Evolutionary conservation across 2,329 filamentous ascomycete genomes (phyloP), one percentile per base, ranked within the genome.

Genomic region (Tympanopsis confertula): DNA sequence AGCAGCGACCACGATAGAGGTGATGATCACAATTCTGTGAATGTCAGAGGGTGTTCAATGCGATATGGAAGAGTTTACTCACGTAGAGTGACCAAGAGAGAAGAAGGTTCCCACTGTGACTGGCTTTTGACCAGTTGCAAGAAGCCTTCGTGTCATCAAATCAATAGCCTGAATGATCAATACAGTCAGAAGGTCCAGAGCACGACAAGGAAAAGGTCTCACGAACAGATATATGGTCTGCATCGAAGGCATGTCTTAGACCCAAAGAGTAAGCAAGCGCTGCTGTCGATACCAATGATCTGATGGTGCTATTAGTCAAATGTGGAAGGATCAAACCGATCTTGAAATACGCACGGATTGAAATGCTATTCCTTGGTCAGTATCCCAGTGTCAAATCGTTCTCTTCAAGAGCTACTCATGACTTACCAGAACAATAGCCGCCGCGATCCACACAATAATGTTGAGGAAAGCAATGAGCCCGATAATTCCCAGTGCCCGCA

Each of bases 101-200:
- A 98, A 96, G 56, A 86, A 96, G 1, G 86, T 94, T 32, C 89
- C 91, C 1, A 96, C 89, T 0, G 88, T 89, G 10, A 93, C 87
- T 2, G 89, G 88, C 2, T 76, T 75, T 52, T 91, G 86, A 14
- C 86, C 87, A 0, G 84, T 74, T 1, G 88, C 88, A 26, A 96
- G 77, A 18, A 96, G 74, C 5, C 89, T 78, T 3, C 91, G 74
- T 1, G 91, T 96, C 80, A 93, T 94, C 26, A 96, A 72, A 59
- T 96, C 89, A 50, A 96, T 98, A 44, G 88, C 89, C 49, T 61
- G 61, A 50, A 71, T 74, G 56, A n/a, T n/a, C n/a, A n/a, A n/a
- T n/a, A n/a, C 37, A 19, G 39, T 35, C 13, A 20, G 26, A 13
- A 13, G 13, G 7, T 13, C 35, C 10, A 7, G 5, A 13, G 36